Base-by-base conservation (phyloP, 768 basidiomycete species). In the Suillus paluster region DNA sequence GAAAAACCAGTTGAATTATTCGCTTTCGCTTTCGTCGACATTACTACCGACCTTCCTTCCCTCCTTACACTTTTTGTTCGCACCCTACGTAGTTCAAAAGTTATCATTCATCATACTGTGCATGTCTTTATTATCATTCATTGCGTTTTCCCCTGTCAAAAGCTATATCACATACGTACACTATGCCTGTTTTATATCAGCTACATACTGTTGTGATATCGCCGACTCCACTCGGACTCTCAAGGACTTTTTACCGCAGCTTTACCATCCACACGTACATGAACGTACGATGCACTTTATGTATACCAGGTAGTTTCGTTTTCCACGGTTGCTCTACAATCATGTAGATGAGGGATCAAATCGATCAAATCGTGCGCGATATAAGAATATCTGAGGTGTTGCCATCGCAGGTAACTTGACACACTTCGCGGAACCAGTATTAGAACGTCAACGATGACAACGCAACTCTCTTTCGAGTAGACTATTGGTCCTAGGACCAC, bases 1-100 rank as follows among this genome's bases (percentile, higher is more conserved):
- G 57, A 39, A 72, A 63, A 42, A 33, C 62, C 0, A 5, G 60
- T 33, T 55, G 57, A 58, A 56, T 58, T 56, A 58, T 36, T 53
- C 6, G 2, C 10, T 11, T 58, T 21, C 11, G 27, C 14, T 14
- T 58, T 33, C 27, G 9, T 27, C 6, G 17, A 10, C 34, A 25
- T 55, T 39, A 11, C 38, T 55, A 38, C 17, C 36, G 1, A 23
- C 9, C 15, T 36, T 34, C 34, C n/a, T 21, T 23, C 36, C 6
- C 8, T 21, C 8, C 33, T n/a, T n/a, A n/a, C n/a, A n/a, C n/a
- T 23, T 34, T 56, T 49, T 33, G 21, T 59, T 59, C 27, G 33
- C 38, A 25, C n/a, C 19, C 19, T 23, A 23, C 41, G 27, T 49
- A 48, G 33, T 8, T 25, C 10, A 23, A 33, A 41, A 27, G 19